phyloP scores from a whole-genome alignment of 179 eudicot species.

The Silene coronaria region DNA sequence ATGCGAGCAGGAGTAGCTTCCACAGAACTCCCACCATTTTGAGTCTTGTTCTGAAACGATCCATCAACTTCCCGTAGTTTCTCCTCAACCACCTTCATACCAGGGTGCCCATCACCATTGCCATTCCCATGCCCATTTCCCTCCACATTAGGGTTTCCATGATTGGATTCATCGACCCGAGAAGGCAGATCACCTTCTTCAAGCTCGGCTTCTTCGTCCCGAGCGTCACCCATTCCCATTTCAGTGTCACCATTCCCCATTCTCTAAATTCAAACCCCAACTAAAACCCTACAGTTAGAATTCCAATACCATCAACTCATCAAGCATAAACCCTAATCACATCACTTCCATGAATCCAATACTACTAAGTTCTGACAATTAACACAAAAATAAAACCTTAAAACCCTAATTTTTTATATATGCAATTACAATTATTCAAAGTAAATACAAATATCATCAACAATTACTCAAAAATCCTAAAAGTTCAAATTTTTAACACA shows the following conservation, averaged over 20 bases:
- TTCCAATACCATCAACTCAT: not conserved
- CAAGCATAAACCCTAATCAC: constrained; percentile 1
- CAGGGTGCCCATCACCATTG: constrained; percentile 3
- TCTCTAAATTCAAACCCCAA: not conserved
- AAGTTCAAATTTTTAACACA: not conserved
- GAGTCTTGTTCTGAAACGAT: constrained; percentile 13
- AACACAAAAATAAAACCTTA: not conserved
- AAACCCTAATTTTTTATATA: not conserved
- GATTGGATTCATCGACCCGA: constrained; percentile 13
- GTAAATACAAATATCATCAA: not conserved
- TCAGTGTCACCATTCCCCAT: constrained; percentile 29
- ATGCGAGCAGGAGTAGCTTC: constrained; percentile 28
- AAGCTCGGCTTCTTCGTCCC: constrained; percentile 22
- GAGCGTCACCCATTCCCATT: constrained; percentile 24
- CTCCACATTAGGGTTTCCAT: constrained; percentile 1
- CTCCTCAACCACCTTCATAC: constrained; percentile 5
- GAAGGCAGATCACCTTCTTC: constrained; percentile 26
- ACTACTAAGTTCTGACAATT: not conserved
- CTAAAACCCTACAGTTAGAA: not conserved
- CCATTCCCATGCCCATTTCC: constrained; percentile 15
- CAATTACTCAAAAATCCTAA: not conserved
- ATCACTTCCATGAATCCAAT: not conserved
- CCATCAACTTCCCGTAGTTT: not conserved
- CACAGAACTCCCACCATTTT: constrained; percentile 19
- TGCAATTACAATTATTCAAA: not conserved